Evolutionary conservation across 2,329 filamentous ascomycete genomes (phyloP).

Genomic region (Ophiosphaerella herpotricha): DNA sequence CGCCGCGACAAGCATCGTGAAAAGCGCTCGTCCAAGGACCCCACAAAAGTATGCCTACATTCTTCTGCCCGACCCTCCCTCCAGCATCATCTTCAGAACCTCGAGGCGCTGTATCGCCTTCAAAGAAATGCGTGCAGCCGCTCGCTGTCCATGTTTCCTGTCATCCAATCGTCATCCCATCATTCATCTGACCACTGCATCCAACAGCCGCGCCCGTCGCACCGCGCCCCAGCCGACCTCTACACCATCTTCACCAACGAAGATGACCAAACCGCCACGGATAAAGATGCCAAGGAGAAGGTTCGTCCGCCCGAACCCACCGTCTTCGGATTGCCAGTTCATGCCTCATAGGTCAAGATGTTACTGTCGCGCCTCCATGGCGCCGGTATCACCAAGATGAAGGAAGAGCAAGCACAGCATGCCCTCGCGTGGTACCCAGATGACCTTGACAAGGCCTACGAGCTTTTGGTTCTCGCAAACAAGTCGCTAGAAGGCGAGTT

Average conservation of each 20-base stretch:
- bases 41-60: conserved; percentile 39
- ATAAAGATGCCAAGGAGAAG: conserved; percentile 62
- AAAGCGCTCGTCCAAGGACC: conserved; percentile 42
- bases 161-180: conserved; percentile 14
- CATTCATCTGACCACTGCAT: conserved; percentile 32
- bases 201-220: conserved; percentile 31
- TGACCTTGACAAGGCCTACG: conserved; percentile 73
- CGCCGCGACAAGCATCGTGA: conserved; percentile 64
- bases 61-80: conserved; percentile 13
- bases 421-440: conserved; percentile 68
- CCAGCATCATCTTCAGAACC: conserved; percentile 19
- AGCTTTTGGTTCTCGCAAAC: conserved; percentile 77
- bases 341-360: conserved; percentile 53
- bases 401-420: conserved; percentile 67
- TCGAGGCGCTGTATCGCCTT: conserved; percentile 27
- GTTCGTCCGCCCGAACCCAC: conserved; percentile 22
- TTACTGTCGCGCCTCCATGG: conserved; percentile 58
- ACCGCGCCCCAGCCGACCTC: conserved; percentile 52
- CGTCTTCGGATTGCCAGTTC: conserved; percentile 1
- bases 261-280: conserved; percentile 52
- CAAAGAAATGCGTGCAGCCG: conserved; percentile 19
- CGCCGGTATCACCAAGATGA: conserved; percentile 60
- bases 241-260: conserved; percentile 69
- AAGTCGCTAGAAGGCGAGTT: conserved; percentile 81
- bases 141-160: conserved; percentile 11